Conservation (phyloP, 441 rosid genomes). For the Gossypium lobatum region DNA sequence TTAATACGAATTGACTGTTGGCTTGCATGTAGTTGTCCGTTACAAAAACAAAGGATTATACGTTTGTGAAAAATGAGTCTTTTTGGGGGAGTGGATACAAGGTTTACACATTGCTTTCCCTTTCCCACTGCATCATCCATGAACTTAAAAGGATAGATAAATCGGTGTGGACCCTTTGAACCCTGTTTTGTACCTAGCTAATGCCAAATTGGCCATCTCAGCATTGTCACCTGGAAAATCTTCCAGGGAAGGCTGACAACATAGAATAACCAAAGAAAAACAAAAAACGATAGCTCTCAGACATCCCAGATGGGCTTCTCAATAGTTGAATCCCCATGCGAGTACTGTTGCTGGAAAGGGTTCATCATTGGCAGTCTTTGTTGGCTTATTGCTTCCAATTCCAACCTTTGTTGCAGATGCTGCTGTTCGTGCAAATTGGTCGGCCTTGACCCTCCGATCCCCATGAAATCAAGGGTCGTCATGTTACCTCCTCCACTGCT, state of each 20-base stretch:
- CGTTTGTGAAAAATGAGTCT: background rate
- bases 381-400: constrained; percentile 39
- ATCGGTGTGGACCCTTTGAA: background rate
- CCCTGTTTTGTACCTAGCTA: background rate
- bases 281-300: constrained; percentile 14
- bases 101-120: background rate
- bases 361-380: constrained; percentile 32
- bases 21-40: background rate
- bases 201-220: constrained; percentile 5
- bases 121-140: background rate
- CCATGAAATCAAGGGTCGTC: constrained; percentile 60
- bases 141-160: background rate
- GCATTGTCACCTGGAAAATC: background rate
- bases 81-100: background rate
- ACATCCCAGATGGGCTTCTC: constrained; percentile 58
- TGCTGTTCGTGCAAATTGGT: constrained; percentile 30
- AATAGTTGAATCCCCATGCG: constrained; percentile 40
- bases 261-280: background rate
- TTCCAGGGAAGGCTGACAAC: background rate
- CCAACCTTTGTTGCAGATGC: constrained; percentile 30
- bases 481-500: constrained; percentile 20
- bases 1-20: background rate
- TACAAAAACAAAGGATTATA: background rate
- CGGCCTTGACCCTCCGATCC: constrained; percentile 41
- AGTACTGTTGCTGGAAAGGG: constrained; percentile 39